These are phyloP conservation scores for Malassezia nana DNA, from an alignment of 1,284 basidiomycete genomes.

Conservation along the genomic window DNA sequence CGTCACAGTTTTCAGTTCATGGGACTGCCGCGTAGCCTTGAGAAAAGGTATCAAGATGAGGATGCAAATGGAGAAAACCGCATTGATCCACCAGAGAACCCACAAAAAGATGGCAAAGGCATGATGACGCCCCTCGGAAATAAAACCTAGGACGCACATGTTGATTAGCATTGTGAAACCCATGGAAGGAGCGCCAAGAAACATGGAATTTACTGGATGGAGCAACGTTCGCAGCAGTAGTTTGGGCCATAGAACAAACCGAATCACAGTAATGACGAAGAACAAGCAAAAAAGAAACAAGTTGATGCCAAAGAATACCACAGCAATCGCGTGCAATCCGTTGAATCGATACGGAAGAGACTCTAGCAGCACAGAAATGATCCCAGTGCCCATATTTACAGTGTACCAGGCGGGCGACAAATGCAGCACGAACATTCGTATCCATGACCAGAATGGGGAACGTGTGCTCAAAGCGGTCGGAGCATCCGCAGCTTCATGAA, in stretches of 20 bases:
- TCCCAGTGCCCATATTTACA: constrained; percentile 51
- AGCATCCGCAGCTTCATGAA: too few species aligned
- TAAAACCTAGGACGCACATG: constrained; percentile 52
- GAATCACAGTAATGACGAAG: constrained; percentile 46
- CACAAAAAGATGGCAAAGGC: constrained; percentile 58
- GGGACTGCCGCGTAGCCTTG: constrained; percentile 60
- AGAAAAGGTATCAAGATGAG: constrained; percentile 60
- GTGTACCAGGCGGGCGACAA: constrained; percentile 35
- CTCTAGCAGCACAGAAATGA: constrained; percentile 50
- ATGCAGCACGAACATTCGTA: constrained; percentile 10
- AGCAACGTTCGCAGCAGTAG: constrained; percentile 55
- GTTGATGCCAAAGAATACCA: constrained; percentile 60
- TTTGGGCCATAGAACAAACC: constrained; percentile 57
- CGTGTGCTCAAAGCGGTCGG: too few species aligned
- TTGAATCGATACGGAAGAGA: constrained; percentile 51
- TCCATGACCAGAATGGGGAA: not conserved
- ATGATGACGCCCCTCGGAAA: constrained; percentile 51
- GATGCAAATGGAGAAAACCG: constrained; percentile 56
- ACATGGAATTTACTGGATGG: constrained; percentile 61
- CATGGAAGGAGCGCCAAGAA: constrained; percentile 63
- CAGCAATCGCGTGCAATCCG: constrained; percentile 49
- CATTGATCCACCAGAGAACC: constrained; percentile 65
- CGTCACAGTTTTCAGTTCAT: constrained; percentile 52
- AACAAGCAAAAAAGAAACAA: constrained; percentile 59
- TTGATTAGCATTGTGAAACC: constrained; percentile 59